These are phyloP conservation scores for Cryptosporidium xiaoi DNA, from an alignment of 169 alveolate species.

Conservation along the genomic window DNA sequence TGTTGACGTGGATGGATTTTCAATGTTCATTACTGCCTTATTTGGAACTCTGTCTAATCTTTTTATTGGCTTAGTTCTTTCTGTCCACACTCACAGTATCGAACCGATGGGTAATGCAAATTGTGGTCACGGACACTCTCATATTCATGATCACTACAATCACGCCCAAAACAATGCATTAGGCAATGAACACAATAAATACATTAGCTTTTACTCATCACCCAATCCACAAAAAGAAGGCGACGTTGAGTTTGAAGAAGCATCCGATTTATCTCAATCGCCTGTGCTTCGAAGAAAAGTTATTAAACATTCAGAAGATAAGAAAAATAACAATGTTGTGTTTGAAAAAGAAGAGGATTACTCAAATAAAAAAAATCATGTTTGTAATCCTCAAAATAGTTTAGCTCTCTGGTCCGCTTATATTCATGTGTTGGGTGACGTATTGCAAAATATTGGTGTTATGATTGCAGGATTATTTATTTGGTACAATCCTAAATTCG, in stretches of 20 bases:
- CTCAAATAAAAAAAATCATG: slow-evolving; percentile 8
- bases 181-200: slow-evolving; percentile 46
- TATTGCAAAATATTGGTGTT: slow-evolving; percentile 93
- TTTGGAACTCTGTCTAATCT: slow-evolving; percentile 92
- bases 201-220: no score
- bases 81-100: slow-evolving; percentile 84
- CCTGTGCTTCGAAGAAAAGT: neutral
- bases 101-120: slow-evolving; percentile 40
- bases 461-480: slow-evolving; percentile 91
- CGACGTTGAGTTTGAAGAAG: neutral
- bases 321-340: neutral
- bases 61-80: slow-evolving; percentile 88
- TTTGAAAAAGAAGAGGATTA: neutral
- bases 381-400: slow-evolving; percentile 80
- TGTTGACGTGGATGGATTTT: slow-evolving; percentile 87
- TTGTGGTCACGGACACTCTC: slow-evolving; percentile 15
- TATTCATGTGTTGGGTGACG: slow-evolving; percentile 94
- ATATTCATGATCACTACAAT: neutral
- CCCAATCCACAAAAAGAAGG: slow-evolving; percentile 1
- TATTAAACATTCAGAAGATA: neutral
- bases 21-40: slow-evolving; percentile 93
- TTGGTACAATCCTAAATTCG: slow-evolving; percentile 85
- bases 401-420: slow-evolving; percentile 92
- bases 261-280: neutral
- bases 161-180: neutral